Evolutionary conservation across 2,329 filamentous ascomycete species (phyloP), one percentile per base, ranked within the genome.

Genomic region (Fusarium camptoceras): DNA sequence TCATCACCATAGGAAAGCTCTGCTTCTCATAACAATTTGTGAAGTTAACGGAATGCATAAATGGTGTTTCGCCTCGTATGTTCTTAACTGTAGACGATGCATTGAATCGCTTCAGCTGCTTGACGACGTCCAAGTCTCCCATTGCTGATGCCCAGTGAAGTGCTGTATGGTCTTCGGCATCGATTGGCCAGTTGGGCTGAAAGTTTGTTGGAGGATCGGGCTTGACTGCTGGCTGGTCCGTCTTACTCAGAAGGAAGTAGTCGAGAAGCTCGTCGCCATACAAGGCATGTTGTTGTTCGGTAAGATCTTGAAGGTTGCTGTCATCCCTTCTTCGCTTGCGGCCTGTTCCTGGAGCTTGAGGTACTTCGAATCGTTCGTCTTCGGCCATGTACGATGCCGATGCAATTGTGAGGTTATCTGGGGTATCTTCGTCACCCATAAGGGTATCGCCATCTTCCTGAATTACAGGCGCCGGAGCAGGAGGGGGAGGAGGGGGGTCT

Each of bases 81-180:
- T 94, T 94, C 56, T 91, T 86, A 5, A 91, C 89, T 30, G 89
- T 88, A 18, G 94, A 85, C 65, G 89, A 89, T 14, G 95, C 94
- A 43, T 92, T 91, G 65, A 94, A 94, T 42, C 89, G 87, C 73
- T 96, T 91, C 20, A 99, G 85, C 78, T 97, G 92, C 78, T 91
- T 94, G 66, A 98, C 93, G 18, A 98, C 93, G 50, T 95, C 92
- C 30, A 98, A 85, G 73, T 98, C 96, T 62, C 96, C 96, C 95
- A 99, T 99, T 25, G 96, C 94, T 55, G 94, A 94, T 20, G 94
- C 96, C 96, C 96, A 99, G 78, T 99, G 96, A 71, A 99, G 87
- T 8, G 95, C 94, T 4, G 94, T 97, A 76, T 98, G 94, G 12
- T 91, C 91, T 75, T 97, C 94, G 44, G 94, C 92, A 78, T 99